Percentiles rank a stretch among this genome's conserved stretches.
Conservation (phyloP, 163 green algal species). For the Scenedesmus sp. region DNA sequence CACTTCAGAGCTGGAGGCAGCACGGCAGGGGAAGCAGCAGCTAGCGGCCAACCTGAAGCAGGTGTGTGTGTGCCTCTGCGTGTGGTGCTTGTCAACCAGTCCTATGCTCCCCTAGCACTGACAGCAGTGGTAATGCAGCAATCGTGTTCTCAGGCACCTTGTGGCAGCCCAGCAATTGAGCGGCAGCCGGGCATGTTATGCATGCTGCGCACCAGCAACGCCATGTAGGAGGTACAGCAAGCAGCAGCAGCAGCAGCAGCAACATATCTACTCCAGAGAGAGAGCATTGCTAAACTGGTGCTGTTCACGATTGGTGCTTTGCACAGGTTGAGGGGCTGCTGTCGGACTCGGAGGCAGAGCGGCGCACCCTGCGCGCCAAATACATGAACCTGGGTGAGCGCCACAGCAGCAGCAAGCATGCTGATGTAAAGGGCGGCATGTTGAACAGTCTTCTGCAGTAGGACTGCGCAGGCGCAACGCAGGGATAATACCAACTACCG, state of each 20-base stretch:
- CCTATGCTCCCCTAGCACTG: too few species aligned
- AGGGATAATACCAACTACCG: too few species aligned
- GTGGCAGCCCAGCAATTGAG: too few species aligned
- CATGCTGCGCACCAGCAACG: too few species aligned
- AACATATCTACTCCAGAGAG: background rate
- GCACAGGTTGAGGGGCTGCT: slow-evolving; percentile 35
- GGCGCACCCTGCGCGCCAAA: slow-evolving; percentile 30
- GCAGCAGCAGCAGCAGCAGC: background rate
- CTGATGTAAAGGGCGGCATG: background rate
- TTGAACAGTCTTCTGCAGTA: background rate
- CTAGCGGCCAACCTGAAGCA: slow-evolving; percentile 12
- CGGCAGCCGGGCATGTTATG: too few species aligned
- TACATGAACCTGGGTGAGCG: slow-evolving; percentile 43
- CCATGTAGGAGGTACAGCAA: too few species aligned
- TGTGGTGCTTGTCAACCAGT: too few species aligned
- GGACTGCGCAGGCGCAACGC: background rate
- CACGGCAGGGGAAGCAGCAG: slow-evolving; percentile 1
- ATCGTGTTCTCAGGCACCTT: too few species aligned
- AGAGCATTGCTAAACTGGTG: background rate
- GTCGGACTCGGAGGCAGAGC: slow-evolving; percentile 42
- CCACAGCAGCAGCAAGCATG: background rate
- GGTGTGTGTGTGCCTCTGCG: background rate
- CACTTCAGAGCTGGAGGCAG: background rate
- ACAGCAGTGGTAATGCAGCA: too few species aligned
- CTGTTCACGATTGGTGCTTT: background rate